Conservation (phyloP, 164 flowering plant species). For the Houttuynia cordata region DNA sequence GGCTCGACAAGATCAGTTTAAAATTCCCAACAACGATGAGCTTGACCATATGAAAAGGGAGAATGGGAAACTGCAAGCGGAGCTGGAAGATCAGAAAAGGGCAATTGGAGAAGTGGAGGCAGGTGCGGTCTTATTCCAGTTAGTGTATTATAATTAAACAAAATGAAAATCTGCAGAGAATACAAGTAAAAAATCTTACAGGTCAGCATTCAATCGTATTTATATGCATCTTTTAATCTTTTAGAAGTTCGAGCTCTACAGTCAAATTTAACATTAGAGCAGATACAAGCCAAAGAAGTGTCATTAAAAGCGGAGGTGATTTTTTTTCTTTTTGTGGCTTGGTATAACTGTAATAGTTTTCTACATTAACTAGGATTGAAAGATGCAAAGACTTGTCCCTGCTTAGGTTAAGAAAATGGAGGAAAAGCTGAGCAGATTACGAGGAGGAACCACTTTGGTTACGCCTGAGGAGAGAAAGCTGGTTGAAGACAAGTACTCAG, state of each 20-base stretch:
- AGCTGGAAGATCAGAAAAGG: constrained; percentile 46
- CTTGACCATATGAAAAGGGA: constrained; percentile 77
- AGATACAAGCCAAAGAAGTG: constrained; percentile 46
- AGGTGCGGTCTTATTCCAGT: constrained; percentile 26
- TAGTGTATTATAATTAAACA: background rate
- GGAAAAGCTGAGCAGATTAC: constrained; percentile 19
- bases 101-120: constrained; percentile 56
- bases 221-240: background rate
- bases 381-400: constrained; percentile 1
- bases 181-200: background rate
- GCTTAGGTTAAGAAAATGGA: constrained; percentile 25
- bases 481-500: constrained; percentile 11
- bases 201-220: background rate
- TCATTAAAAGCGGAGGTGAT: constrained; percentile 53
- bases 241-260: constrained; percentile 75
- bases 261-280: constrained; percentile 72
- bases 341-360: background rate
- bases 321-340: background rate
- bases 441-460: constrained; percentile 22
- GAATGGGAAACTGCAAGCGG: constrained; percentile 55
- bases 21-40: constrained; percentile 78
- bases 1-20: constrained; percentile 86
- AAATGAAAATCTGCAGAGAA: background rate
- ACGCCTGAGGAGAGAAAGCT: constrained; percentile 25
- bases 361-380: background rate